Evolutionary conservation across 805 yeast genomes (phyloP), one percentile per base, ranked within the genome.

Genomic region (Metschnikowia lochheadii): DNA sequence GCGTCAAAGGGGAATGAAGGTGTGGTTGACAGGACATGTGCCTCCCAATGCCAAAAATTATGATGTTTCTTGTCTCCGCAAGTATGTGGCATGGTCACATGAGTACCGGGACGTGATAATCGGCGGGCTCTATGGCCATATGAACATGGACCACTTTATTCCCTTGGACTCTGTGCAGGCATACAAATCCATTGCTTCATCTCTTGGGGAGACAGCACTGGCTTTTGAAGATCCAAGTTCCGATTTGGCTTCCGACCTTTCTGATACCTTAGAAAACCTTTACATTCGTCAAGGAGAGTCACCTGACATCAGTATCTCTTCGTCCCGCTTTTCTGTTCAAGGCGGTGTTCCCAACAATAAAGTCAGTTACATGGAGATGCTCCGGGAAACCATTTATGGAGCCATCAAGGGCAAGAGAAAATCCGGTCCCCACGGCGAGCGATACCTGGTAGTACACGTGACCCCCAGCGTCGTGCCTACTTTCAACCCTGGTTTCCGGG

Each of bases 11-110:
- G 79, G 80, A 15, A 84, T 89, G 81, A 89, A 89, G 68, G 95
- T 86, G 15, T 89, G 96, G 96, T 68, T 89, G 20, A 74, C 85
- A 40, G 96, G 96, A 5, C 96, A 89, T 70, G 96, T 89, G 14
- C 96, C 96, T 3, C 95, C 96, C 4, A 80, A 84, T 43, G 82
- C 83, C 23, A 88, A 88, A 64, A 89, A 89, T 64, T 81, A 79
- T 53, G 95, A 89, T 59, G 72, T 77, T 17, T 75, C 84, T 40
- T 89, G 96, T 62, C 82, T 80, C 56, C 73, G 89, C 45, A 88
- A 88, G 65, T 85, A 82, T 66, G 79, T 86, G 21, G 76, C 83
- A n/a, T 89, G 96, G 96, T 68, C 83, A 34, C 81, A 87, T 60
- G 96, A 88, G 63, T 89, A 85, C 63, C 75, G 95, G 56, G 96